Base-by-base conservation (phyloP, 768 basidiomycete species). In the Trametes elegans region DNA sequence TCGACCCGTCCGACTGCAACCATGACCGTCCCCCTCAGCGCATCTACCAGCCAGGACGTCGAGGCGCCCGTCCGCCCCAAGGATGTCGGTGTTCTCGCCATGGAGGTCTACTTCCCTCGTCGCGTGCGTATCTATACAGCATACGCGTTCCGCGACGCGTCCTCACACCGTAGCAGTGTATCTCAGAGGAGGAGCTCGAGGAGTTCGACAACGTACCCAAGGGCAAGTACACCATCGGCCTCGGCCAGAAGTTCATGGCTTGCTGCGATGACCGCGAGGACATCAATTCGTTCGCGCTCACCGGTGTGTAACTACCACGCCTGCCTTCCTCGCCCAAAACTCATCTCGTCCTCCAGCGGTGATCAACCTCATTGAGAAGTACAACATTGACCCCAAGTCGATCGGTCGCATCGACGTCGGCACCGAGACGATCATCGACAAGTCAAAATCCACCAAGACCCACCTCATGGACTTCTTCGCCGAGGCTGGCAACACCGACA, bases 391-490 rank as follows among this genome's bases (percentile, higher is more conserved):
- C 78, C 93, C 97, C 64, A 87, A 82, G 67, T 93, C 93, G 48
- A 94, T 99, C 70, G 97, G 97, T 54, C 94, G 97, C 61, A 85
- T 99, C 55, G 97, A 99, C 61, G 93, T 98, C 54, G 97, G 97
- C 42, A 99, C 97, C 23, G 97, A 99, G 72, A 98, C 97, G 35
- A 92, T 98, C 74, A 97, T 99, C 65, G 97, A 99, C 84, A 98
- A 98, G 78, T 95, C 93, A 38, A 99, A 99, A 74, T 91, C 96
- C 7, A 93, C 93, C 72, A 99, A 99, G 76, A 98, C 97, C 2
- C 87, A 91, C 53, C 83, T 99, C 57, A 98, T 99, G 97, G 93
- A 98, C 73, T 88, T 98, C 66, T 99, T 99, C 68, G 85, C 89
- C 40, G 85, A 83, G 55, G 83, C 87, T 27, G 94, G 94, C 53